Evolutionary conservation across 1,284 basidiomycete genomes (phyloP).

Genomic region (Cryptococcus depauperatus): DNA sequence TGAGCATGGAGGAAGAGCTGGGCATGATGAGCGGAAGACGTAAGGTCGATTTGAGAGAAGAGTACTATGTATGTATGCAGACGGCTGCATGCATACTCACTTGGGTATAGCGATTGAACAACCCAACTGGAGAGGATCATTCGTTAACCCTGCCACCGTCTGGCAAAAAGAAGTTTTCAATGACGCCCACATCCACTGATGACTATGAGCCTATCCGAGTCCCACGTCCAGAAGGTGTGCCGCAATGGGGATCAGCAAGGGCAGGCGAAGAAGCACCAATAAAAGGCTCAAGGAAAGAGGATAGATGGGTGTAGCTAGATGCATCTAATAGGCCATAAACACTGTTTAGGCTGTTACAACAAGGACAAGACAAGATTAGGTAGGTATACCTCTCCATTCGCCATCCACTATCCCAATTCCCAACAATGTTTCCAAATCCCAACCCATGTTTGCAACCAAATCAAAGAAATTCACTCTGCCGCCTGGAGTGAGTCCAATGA

Average conservation of each 20-base stretch:
- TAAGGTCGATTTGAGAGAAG: constrained; percentile 86
- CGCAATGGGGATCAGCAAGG: constrained; percentile 82
- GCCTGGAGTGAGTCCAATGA: constrained; percentile 9
- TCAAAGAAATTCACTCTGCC: constrained; percentile 31
- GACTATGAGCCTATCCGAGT: constrained; percentile 86
- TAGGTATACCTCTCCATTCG: constrained; percentile 10
- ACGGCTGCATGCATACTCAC: neutral
- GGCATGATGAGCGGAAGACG: constrained; percentile 69
- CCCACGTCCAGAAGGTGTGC: constrained; percentile 66
- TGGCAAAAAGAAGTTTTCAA: constrained; percentile 23
- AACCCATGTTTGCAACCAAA: constrained; percentile 19
- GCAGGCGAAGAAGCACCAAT: constrained; percentile 33
- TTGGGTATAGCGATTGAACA: constrained; percentile 21
- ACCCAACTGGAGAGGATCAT: constrained; percentile 5
- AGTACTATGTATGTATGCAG: constrained; percentile 70
- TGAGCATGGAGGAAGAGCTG: constrained; percentile 76
- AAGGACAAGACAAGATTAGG: no score
- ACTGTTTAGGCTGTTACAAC: no score
- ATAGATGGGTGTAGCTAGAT: constrained; percentile 36
- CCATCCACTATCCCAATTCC: constrained; percentile 2
- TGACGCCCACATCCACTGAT: constrained; percentile 44
- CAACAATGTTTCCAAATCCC: constrained; percentile 16
- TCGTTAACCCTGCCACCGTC: neutral
- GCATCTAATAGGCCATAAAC: no score
- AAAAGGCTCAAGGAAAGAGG: constrained; percentile 36